phyloP scores from a whole-genome alignment of 495 filamentous ascomycete genomes.

The Daldinia decipiens region DNA sequence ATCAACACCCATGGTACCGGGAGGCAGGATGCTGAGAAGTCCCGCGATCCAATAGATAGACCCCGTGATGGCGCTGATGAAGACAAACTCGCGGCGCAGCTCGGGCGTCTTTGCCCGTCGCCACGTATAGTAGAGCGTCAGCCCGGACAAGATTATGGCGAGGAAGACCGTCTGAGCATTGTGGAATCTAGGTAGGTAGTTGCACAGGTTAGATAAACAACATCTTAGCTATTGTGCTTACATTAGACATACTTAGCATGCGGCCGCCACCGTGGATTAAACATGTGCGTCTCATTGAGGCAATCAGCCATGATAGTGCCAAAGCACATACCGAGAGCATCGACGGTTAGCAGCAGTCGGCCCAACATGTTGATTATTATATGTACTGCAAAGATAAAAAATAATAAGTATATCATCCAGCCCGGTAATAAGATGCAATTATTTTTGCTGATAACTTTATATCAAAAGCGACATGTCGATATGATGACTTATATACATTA shows the following conservation, averaged over 20 bases:
- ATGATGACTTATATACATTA: neutral
- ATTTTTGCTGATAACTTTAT: too few species aligned
- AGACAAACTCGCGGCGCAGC: constrained; percentile 48
- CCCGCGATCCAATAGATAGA: constrained; percentile 64
- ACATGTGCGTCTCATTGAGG: constrained; percentile 63
- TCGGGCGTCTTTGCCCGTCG: constrained; percentile 37
- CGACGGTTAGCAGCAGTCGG: constrained; percentile 57
- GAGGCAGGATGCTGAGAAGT: constrained; percentile 59
- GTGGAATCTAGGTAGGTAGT: constrained; percentile 65
- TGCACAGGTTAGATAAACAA: neutral
- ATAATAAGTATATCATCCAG: neutral
- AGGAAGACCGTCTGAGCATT: constrained; percentile 65
- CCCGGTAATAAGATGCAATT: neutral
- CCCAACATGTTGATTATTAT: constrained; percentile 49
- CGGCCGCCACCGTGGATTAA: constrained; percentile 65
- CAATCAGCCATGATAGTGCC: constrained; percentile 58
- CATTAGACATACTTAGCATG: constrained; percentile 58
- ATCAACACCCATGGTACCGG: constrained; percentile 60
- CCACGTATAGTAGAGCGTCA: constrained; percentile 63
- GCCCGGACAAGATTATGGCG: constrained; percentile 55
- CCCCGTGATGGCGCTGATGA: constrained; percentile 55
- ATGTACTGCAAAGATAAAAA: too few species aligned
- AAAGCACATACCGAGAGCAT: constrained; percentile 54
- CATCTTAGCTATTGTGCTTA: neutral
- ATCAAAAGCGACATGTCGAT: neutral